phyloP scores from a whole-genome alignment of 1,284 basidiomycete genomes.

The Cutaneotrichosporon cyanovorans region DNA sequence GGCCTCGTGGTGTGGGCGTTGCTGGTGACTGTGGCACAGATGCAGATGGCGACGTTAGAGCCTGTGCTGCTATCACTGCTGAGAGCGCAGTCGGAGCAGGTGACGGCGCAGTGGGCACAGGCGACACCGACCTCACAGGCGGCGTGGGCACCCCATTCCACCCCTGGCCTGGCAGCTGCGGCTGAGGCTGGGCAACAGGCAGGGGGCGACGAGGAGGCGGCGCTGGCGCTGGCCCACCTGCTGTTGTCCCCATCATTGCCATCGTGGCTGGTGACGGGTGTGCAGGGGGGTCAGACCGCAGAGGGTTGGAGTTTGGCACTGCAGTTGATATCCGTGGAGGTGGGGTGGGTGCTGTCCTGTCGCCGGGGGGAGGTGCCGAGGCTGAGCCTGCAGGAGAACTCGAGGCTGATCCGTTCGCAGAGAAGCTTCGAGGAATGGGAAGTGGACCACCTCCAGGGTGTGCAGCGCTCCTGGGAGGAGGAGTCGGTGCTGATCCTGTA shows the following conservation, averaged over 20 bases:
- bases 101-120: neutral
- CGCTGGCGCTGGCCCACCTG: neutral
- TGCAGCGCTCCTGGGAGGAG: too few relatives aligned
- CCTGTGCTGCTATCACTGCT: neutral
- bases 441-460: too few relatives aligned
- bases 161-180: neutral
- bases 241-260: conserved; percentile 2
- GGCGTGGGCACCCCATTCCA: conserved; percentile 27
- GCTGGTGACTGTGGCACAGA: too few relatives aligned
- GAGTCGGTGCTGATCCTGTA: too few relatives aligned
- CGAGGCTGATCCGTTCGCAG: too few relatives aligned
- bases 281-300: neutral
- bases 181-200: neutral
- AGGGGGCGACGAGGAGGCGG: neutral
- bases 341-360: neutral
- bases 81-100: neutral
- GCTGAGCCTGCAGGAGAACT: neutral
- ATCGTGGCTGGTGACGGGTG: conserved; percentile 1
- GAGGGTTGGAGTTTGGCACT: neutral
- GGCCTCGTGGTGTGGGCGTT: too few relatives aligned
- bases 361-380: neutral
- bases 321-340: neutral
- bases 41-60: neutral
- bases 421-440: too few relatives aligned
- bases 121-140: neutral